These are phyloP conservation scores for Saccharomycopsis fibuligera DNA, from an alignment of 805 yeast genomes.

Conservation along the genomic window DNA sequence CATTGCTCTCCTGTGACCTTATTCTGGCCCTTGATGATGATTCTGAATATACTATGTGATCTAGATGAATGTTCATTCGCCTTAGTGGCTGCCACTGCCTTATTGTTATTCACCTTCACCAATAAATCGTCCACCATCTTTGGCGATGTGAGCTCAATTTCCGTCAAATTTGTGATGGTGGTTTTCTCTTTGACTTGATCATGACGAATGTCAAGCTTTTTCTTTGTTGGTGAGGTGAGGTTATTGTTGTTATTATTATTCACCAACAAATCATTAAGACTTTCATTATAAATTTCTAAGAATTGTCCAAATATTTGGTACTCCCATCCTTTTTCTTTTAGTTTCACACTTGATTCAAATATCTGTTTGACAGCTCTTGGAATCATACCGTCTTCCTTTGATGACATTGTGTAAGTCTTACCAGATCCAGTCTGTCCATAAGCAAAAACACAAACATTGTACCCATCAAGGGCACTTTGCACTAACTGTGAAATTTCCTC, in stretches of 20 bases:
- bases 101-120: conserved; percentile 46
- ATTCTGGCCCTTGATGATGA: conserved; percentile 54
- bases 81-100: conserved; percentile 77
- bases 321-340: conserved; percentile 54
- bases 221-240: conserved; percentile 21
- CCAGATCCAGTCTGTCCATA: conserved; percentile 98
- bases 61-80: conserved; percentile 84
- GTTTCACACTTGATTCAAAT: conserved; percentile 45
- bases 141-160: conserved; percentile 39
- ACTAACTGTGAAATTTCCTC: conserved; percentile 81
- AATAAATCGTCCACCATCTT: conserved; percentile 47
- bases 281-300: conserved; percentile 85
- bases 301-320: conserved; percentile 66
- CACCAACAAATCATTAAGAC: conserved; percentile 58
- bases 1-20: conserved; percentile 38
- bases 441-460: conserved; percentile 88
- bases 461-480: conserved; percentile 83
- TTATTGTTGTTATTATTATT: conserved; percentile 2
- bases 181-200: conserved; percentile 51
- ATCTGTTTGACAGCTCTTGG: conserved; percentile 69
- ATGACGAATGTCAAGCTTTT: conserved; percentile 67
- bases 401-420: conserved; percentile 86
- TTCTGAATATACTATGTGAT: conserved; percentile 78
- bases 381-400: conserved; percentile 67
- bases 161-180: conserved; percentile 51